Evolutionary conservation across 768 basidiomycete genomes (phyloP), one percentile per base, ranked within the genome.

Genomic region (Jaapia argillacea): DNA sequence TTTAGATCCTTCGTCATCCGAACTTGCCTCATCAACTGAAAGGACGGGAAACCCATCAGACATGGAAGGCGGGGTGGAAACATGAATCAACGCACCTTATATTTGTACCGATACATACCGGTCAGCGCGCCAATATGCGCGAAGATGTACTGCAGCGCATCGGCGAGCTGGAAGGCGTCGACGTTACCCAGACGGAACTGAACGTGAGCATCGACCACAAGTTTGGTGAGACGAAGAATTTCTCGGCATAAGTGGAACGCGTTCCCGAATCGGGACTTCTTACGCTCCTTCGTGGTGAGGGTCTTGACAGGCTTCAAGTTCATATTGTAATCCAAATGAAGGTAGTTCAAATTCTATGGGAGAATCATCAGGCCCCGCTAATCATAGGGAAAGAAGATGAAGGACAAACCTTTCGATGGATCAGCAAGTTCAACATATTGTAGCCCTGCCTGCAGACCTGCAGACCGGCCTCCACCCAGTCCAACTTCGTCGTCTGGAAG

Each of bases 41-140:
- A 28, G 5, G n/a, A n/a, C n/a, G n/a, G 21, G 7, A 4, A 4
- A 41, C 47, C 16, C 47, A 49, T 43, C 45, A 47, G 45, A 20
- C n/a, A n/a, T n/a, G n/a, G n/a, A n/a, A n/a, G n/a, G n/a, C n/a
- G n/a, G n/a, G n/a, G n/a, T n/a, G n/a, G n/a, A n/a, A 26, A 33
- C 41, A 31, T 27, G 18, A 24, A 23, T 10, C 10, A 28, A 57
- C 71, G 6, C 47, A 83, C 84, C 78, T 98, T 98, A 72, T 99
- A 99, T 71, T 98, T 97, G 72, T 97, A 98, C 23, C 94, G 82
- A 67, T 99, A 99, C 96, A 99, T 99, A 54, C 96, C 96, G 3
- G 96, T 99, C 52, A 99, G 68, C 22, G 96, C 94, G 57, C 96
- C 96, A 45, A 99, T 90, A 57, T 99, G 96, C 2, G 77, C 85